Evolutionary conservation across 2,329 filamentous ascomycete species (phyloP).

Genomic region (Huntiella savannae): DNA sequence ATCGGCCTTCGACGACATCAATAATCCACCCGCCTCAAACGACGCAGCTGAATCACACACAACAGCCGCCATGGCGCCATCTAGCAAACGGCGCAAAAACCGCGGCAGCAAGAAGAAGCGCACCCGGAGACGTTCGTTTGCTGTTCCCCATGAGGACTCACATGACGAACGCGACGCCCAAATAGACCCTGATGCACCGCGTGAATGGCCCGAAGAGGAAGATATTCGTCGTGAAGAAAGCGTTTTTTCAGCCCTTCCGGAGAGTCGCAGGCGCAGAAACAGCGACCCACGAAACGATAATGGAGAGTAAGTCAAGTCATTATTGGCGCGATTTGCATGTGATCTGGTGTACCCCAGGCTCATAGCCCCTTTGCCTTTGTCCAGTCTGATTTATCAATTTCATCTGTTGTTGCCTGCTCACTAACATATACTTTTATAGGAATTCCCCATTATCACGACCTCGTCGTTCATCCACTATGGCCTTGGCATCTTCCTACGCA

Average conservation of each 20-base stretch:
- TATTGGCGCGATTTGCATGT: too few species aligned
- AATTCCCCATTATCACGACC: slow-evolving; percentile 29
- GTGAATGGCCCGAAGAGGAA: slow-evolving; percentile 9
- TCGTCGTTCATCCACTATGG: slow-evolving; percentile 37
- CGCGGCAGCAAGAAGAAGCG: slow-evolving; percentile 63
- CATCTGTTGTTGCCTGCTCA: background rate
- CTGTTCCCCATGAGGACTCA: slow-evolving; percentile 37
- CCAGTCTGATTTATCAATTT: background rate
- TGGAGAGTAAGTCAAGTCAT: too few species aligned
- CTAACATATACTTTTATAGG: too few species aligned
- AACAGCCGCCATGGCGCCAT: slow-evolving; percentile 10
- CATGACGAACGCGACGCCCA: slow-evolving; percentile 19
- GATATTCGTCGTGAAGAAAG: slow-evolving; percentile 8
- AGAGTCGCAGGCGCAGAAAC: slow-evolving; percentile 10
- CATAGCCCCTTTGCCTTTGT: background rate
- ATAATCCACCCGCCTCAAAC: background rate
- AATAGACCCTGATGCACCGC: slow-evolving; percentile 2
- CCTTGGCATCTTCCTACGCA: slow-evolving; percentile 12
- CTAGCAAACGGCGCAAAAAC: slow-evolving; percentile 44
- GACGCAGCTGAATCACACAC: background rate
- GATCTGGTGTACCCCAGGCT: too few species aligned
- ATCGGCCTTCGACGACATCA: too few species aligned
- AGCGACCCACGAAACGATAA: too few species aligned
- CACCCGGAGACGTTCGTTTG: slow-evolving; percentile 63
- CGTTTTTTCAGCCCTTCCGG: slow-evolving; percentile 5